These are phyloP conservation scores for Serendipita sp. DNA, from an alignment of 768 basidiomycete genomes.

Conservation along the genomic window DNA sequence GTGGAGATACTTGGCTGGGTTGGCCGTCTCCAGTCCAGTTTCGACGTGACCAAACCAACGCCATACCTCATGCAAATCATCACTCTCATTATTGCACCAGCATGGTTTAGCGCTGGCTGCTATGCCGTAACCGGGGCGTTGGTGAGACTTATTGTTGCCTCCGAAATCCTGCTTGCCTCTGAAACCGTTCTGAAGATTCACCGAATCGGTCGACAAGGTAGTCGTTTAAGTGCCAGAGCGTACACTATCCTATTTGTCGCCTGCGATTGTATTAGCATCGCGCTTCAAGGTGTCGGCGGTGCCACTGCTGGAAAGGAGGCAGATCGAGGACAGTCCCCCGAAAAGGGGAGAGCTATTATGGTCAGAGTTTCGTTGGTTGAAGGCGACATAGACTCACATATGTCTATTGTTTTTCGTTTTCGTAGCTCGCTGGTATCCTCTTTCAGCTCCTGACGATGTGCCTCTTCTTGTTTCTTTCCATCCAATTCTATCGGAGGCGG, in stretches of 20 bases:
- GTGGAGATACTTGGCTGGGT: constrained; percentile 3
- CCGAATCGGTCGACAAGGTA: background rate
- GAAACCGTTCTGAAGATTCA: background rate
- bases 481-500: background rate
- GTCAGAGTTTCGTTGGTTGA: too few species aligned
- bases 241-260: background rate
- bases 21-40: background rate
- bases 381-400: background rate
- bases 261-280: background rate
- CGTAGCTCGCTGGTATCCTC: background rate
- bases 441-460: background rate
- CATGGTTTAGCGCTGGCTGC: constrained; percentile 4
- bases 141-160: background rate
- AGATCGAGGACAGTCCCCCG: background rate
- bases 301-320: constrained; percentile 1
- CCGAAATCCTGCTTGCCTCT: too few species aligned
- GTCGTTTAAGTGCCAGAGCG: background rate
- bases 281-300: background rate
- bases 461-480: background rate
- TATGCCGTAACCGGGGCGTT: background rate
- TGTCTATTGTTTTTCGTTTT: background rate
- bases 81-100: background rate
- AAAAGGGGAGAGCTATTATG: background rate
- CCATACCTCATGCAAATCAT: background rate
- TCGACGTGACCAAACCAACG: background rate